Evolutionary conservation across 345 rosid species (phyloP).

Genomic region (Anacardium occidentale): DNA sequence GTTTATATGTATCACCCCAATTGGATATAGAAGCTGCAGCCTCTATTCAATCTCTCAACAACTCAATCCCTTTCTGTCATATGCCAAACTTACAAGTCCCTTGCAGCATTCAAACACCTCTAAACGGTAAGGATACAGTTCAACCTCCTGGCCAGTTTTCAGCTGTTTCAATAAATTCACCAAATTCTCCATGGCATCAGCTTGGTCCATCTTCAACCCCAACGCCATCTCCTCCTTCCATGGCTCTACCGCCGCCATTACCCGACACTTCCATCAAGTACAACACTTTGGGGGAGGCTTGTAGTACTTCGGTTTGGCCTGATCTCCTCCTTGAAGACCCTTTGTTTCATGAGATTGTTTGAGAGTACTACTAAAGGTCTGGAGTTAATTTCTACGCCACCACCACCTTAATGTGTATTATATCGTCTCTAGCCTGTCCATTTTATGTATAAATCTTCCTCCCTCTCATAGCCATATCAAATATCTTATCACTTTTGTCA

Average conservation of each 20-base stretch:
- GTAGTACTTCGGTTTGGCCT: constrained; percentile 37
- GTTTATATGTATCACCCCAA: constrained; percentile 16
- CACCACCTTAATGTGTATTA: constrained; percentile 18
- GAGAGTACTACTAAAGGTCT: constrained; percentile 13
- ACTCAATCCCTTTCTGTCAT: constrained; percentile 40
- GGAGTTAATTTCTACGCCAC: constrained; percentile 16
- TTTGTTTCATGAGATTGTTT: constrained; percentile 42
- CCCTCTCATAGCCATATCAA: neutral
- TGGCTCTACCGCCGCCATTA: constrained; percentile 14
- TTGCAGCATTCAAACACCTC: constrained; percentile 29
- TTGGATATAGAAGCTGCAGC: constrained; percentile 15
- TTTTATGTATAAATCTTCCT: constrained; percentile 7
- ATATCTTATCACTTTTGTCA: neutral
- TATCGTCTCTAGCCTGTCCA: neutral
- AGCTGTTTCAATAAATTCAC: constrained; percentile 4
- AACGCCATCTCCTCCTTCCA: constrained; percentile 41
- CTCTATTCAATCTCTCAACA: constrained; percentile 29
- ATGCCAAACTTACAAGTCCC: constrained; percentile 50
- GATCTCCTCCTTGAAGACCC: constrained; percentile 52
- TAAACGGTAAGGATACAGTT: constrained; percentile 14
- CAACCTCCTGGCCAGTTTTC: constrained; percentile 17
- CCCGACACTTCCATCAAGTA: constrained; percentile 11
- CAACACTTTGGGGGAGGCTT: constrained; percentile 24
- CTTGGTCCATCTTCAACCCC: constrained; percentile 35
- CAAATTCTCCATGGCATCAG: constrained; percentile 38